A percentile compares a stretch with the other conserved stretches of the same genome.
These are phyloP conservation scores for Collybia sordida DNA, from an alignment of 768 basidiomycete genomes.

Conservation along the genomic window DNA sequence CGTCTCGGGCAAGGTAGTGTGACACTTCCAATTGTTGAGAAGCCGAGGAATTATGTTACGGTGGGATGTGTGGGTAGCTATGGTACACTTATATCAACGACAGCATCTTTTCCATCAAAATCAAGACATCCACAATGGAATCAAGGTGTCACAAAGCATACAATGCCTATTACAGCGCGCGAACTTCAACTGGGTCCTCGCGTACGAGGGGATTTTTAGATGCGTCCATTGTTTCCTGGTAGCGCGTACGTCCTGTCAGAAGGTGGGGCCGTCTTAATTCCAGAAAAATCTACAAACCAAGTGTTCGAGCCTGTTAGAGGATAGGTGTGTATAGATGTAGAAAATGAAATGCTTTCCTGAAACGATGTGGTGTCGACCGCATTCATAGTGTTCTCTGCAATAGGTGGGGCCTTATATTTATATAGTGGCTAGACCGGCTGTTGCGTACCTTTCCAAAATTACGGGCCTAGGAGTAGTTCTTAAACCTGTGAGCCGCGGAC, in stretches of 20 bases:
- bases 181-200: constrained; percentile 12
- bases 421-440: no score
- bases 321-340: no score
- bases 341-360: constrained; percentile 8
- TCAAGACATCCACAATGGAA: neutral
- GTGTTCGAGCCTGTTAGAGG: neutral
- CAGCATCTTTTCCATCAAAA: no score
- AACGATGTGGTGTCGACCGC: constrained; percentile 12
- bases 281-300: constrained; percentile 14
- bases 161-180: constrained; percentile 17
- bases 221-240: neutral
- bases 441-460: no score
- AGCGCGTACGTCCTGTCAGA: constrained; percentile 12
- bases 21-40: constrained; percentile 11
- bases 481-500: no score
- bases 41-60: constrained; percentile 5
- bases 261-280: constrained; percentile 9
- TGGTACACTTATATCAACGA: neutral
- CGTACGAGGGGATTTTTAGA: constrained; percentile 4
- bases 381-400: constrained; percentile 11
- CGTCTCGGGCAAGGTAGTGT: neutral
- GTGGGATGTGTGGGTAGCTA: neutral
- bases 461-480: no score
- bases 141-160: constrained; percentile 10
- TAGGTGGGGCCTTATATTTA: constrained; percentile 7